phyloP scores from a whole-genome alignment of 768 basidiomycete genomes.

The Termitomyces bulborhizus region DNA sequence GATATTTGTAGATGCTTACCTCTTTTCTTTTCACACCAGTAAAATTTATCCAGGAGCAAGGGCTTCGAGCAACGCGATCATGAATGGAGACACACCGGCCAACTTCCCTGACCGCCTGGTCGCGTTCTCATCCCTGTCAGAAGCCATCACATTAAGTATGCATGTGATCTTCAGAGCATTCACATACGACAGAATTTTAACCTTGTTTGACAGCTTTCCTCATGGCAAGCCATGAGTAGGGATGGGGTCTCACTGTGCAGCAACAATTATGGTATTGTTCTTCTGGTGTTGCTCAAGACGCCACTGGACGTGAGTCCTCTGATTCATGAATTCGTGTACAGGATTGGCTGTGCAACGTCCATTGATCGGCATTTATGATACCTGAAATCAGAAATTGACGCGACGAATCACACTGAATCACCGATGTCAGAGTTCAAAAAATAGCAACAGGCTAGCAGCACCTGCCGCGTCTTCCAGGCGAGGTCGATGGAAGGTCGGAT shows the following conservation, averaged over 20 bases:
- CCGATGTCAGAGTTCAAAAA: background rate
- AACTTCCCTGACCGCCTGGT: background rate
- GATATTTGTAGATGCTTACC: background rate
- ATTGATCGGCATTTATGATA: background rate
- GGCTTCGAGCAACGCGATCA: background rate
- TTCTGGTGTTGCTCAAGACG: background rate
- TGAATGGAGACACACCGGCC: background rate
- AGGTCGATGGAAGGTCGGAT: background rate
- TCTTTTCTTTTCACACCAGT: constrained; percentile 2
- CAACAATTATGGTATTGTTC: background rate
- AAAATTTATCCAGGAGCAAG: background rate
- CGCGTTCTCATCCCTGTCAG: background rate
- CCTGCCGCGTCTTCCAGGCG: background rate
- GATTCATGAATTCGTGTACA: background rate
- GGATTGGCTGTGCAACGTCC: background rate
- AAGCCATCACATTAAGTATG: background rate
- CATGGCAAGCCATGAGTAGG: background rate
- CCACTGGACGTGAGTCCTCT: background rate
- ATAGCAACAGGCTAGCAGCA: no score
- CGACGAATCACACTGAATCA: no score
- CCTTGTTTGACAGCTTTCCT: constrained; percentile 4
- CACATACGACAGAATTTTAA: background rate
- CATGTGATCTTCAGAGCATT: background rate
- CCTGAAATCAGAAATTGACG: no score
- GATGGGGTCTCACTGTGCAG: background rate